phyloP scores from a whole-genome alignment of 1,284 basidiomycete species.

The Rhizopogon hawkerae region DNA sequence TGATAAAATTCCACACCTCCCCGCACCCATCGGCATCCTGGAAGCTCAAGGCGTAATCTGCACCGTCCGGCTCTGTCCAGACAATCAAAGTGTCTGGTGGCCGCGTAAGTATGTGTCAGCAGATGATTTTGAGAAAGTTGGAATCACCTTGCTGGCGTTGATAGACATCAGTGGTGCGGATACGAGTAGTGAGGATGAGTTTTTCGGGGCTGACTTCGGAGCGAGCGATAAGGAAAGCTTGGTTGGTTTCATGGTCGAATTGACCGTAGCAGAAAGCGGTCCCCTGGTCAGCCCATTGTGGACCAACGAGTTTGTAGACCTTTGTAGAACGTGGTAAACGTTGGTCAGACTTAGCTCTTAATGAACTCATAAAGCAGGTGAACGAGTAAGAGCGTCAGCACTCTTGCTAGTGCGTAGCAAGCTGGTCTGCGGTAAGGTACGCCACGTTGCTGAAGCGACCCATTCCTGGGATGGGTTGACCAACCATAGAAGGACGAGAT shows the following conservation, averaged over 20 bases:
- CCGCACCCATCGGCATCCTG: constrained; percentile 94
- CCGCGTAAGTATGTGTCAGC: constrained; percentile 12
- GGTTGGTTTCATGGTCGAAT: constrained; percentile 68
- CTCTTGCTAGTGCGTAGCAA: constrained; percentile 14
- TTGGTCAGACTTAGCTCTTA: constrained; percentile 24
- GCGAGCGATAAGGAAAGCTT: constrained; percentile 79
- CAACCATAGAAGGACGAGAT: constrained; percentile 10
- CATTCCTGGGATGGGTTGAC: constrained; percentile 12
- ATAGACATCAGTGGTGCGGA: constrained; percentile 80
- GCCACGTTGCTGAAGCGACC: constrained; percentile 22
- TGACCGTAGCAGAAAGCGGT: constrained; percentile 91
- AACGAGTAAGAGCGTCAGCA: constrained; percentile 13
- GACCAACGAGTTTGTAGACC: constrained; percentile 88
- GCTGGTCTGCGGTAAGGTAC: constrained; percentile 7
- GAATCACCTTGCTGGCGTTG: constrained; percentile 82
- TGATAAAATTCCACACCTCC: constrained; percentile 97
- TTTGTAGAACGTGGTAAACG: constrained; percentile 30
- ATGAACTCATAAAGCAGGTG: constrained; percentile 27
- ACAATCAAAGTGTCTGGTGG: constrained; percentile 89
- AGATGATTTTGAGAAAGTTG: not conserved
- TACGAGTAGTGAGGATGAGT: constrained; percentile 65
- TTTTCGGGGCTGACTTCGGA: constrained; percentile 66
- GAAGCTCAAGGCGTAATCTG: constrained; percentile 95
- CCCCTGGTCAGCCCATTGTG: constrained; percentile 88
- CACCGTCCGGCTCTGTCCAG: constrained; percentile 94